Base-by-base conservation (phyloP, 2,329 filamentous ascomycete species). In the Claviceps sp. region DNA sequence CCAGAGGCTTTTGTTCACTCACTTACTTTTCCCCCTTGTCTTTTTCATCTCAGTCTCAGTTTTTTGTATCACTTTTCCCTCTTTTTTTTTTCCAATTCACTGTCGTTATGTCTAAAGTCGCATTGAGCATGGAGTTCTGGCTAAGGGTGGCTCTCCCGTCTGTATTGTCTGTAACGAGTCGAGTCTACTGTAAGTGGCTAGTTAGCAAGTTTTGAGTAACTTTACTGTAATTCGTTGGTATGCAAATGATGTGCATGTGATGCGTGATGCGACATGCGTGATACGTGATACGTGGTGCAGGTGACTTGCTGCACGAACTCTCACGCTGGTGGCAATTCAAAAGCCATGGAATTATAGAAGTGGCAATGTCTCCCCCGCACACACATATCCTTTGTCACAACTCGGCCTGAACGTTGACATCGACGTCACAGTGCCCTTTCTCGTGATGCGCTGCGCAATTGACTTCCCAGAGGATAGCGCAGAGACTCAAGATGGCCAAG, bases 121-220 rank as follows among this genome's bases (percentile, higher is more conserved):
- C 47, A 38, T 52, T 52, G 24, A 60, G 60, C 60, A 54, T 48
- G 60, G 60, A 52, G 59, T 62, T 63, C 50, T 52, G 50, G 56
- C 34, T 44, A 20, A 20, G 9, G 11, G 37, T 26, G n/a, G 45
- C 16, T 34, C 40, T 45, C 16, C 2, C 13, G 16, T n/a, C 34
- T 47, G 34, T 37, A 47, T 22, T 18, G 18, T 24, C 24, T 26
- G 20, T 44, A 24, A 22, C 2, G 30, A 34, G 30, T 34, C 30
- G 30, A 34, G 30, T 34, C 30, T 34, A 34, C 9, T 34, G 30
- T 11, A 16, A 8, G 22, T 26, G 30, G 30, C 42, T 44, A 13
- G 22, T 3, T 26, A 26, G 42, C 22, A 24, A 44, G 8, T 26
- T 8, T 16, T 8, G 3, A 26, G 22, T 24, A 16, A 16, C 5